Conservation (phyloP, 768 basidiomycete genomes). For the Tephrocybe sp. region DNA sequence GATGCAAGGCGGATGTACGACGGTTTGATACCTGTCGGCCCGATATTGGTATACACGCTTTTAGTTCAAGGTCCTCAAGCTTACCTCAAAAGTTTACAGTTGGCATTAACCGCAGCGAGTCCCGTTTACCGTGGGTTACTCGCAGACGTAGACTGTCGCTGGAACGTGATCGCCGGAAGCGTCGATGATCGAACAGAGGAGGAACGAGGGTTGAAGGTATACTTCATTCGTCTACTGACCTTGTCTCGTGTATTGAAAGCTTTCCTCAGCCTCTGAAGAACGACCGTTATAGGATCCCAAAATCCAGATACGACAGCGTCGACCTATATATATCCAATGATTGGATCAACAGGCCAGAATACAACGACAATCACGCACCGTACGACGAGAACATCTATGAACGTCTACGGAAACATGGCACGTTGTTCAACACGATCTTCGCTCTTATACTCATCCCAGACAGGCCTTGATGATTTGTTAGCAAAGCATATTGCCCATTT, state of each 20-base stretch:
- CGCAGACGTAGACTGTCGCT: conserved; percentile 95
- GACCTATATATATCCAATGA: conserved; percentile 89
- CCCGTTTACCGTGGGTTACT: conserved; percentile 94
- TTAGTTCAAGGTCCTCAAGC: no score
- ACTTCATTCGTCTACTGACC: neutral
- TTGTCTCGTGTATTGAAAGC: conserved; percentile 2
- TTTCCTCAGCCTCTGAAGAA: conserved; percentile 66
- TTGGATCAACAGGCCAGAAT: conserved; percentile 86
- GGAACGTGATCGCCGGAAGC: conserved; percentile 98
- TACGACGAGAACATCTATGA: conserved; percentile 73
- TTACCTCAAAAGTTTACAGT: conserved; percentile 39
- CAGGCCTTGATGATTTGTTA: conserved; percentile 83
- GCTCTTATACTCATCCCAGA: neutral
- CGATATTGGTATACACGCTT: conserved; percentile 83
- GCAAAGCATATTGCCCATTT: conserved; percentile 92
- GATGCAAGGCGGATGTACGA: conserved; percentile 95
- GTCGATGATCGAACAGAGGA: conserved; percentile 97
- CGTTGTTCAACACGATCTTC: conserved; percentile 20
- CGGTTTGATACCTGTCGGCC: conserved; percentile 91
- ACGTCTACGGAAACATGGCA: conserved; percentile 76
- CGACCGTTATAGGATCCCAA: conserved; percentile 79
- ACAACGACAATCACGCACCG: conserved; percentile 85
- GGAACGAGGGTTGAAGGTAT: conserved; percentile 84
- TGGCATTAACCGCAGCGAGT: conserved; percentile 92
- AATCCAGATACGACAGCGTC: conserved; percentile 96